Percentiles rank a stretch among this genome's conserved stretches.
These are phyloP conservation scores for Deuterostichococcus epilithicus DNA, from an alignment of 139 green algal genomes.

Conservation along the genomic window DNA sequence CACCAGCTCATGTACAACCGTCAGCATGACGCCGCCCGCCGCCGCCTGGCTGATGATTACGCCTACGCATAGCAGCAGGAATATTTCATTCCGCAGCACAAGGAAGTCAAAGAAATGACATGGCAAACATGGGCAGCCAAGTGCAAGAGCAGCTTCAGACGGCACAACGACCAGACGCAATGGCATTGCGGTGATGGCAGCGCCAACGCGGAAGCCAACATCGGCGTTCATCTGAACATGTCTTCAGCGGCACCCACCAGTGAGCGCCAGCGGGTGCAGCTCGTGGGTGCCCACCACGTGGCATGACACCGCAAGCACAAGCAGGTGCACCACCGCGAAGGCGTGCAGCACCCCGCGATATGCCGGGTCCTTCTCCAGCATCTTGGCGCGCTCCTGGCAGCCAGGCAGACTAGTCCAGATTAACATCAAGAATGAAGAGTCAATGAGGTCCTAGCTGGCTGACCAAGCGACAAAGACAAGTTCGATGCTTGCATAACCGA, in stretches of 20 bases:
- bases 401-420: too few relatives aligned
- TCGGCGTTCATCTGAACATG: too few relatives aligned
- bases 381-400: constrained; percentile 2
- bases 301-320: constrained; percentile 12
- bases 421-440: too few relatives aligned
- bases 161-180: neutral
- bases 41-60: constrained; percentile 13
- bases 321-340: constrained; percentile 18
- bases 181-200: neutral
- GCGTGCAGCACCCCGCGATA: constrained; percentile 23
- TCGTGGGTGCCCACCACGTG: constrained; percentile 10
- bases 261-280: neutral
- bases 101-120: neutral
- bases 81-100: neutral
- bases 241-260: neutral
- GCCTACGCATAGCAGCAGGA: constrained; percentile 14
- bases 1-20: constrained; percentile 39
- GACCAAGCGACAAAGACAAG: neutral
- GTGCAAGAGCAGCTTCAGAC: constrained; percentile 3
- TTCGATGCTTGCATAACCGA: constrained; percentile 2
- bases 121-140: constrained; percentile 2
- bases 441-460: too few relatives aligned
- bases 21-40: constrained; percentile 37
- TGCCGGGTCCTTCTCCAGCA: neutral
- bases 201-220: neutral